A percentile compares a stretch with the other conserved stretches of the same genome.
phyloP scores from a whole-genome alignment of 306 rosid genomes.

The Cajanus cajan region DNA sequence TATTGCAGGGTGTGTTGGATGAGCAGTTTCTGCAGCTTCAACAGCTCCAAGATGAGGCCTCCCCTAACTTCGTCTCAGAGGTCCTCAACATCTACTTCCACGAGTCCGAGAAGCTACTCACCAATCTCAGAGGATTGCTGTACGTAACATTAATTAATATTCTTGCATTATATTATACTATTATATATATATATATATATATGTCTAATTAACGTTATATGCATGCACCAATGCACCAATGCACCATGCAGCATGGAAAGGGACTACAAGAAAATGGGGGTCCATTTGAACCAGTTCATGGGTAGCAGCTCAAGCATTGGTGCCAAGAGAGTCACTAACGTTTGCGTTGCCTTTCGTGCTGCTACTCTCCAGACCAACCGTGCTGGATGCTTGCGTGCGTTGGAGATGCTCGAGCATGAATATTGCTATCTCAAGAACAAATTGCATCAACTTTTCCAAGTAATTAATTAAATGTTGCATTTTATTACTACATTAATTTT shows the following conservation, averaged over 20 bases:
- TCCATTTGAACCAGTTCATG: conserved; percentile 79
- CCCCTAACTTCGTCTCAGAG: conserved; percentile 77
- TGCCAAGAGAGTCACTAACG: conserved; percentile 77
- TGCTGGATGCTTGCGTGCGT: conserved; percentile 76
- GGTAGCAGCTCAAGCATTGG: conserved; percentile 98
- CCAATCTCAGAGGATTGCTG: conserved; percentile 65
- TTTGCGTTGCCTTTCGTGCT: conserved; percentile 82
- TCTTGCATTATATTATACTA: too few relatives aligned
- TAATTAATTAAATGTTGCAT: conserved; percentile 16
- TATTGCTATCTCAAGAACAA: conserved; percentile 91
- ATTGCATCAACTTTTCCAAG: conserved; percentile 81
- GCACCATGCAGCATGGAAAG: conserved; percentile 61
- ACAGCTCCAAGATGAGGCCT: conserved; percentile 79
- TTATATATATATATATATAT: too few relatives aligned
- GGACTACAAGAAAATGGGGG: conserved; percentile 70
- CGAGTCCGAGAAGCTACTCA: conserved; percentile 77
- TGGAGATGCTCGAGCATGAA: conserved; percentile 82
- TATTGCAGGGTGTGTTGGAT: conserved; percentile 66
- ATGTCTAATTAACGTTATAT: too few relatives aligned
- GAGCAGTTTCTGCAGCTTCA: conserved; percentile 86
- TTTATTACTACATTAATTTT: neutral
- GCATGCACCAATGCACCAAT: too few relatives aligned
- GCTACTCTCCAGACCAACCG: conserved; percentile 72
- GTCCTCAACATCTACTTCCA: conserved; percentile 81
- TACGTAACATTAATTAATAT: conserved; percentile 18